These are phyloP conservation scores for Mycena latifolia DNA, from an alignment of 768 basidiomycete species.

Conservation along the genomic window DNA sequence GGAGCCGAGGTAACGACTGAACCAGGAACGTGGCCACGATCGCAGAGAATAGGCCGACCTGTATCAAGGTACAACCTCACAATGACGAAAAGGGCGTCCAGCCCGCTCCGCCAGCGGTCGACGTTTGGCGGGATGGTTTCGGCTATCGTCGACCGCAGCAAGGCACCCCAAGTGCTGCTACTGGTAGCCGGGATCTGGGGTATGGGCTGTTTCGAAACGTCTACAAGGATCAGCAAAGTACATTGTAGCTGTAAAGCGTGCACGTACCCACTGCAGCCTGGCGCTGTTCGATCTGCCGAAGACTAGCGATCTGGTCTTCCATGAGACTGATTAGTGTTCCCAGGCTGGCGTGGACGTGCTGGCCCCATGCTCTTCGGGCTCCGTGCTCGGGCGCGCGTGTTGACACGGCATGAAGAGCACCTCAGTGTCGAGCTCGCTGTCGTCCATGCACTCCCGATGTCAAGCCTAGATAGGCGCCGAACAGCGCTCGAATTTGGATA, in stretches of 20 bases:
- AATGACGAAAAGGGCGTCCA: slow-evolving; percentile 5
- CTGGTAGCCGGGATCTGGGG: background rate
- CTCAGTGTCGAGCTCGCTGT: too few relatives aligned
- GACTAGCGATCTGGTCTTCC: background rate
- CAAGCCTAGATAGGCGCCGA: background rate
- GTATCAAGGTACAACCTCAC: background rate
- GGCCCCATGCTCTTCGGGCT: too few relatives aligned
- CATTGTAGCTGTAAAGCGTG: background rate
- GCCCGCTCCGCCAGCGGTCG: background rate
- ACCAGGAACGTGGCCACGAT: slow-evolving; percentile 8
- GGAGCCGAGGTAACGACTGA: background rate
- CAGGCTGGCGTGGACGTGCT: too few relatives aligned
- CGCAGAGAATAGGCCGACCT: slow-evolving; percentile 4
- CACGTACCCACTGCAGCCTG: background rate
- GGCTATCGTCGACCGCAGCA: background rate
- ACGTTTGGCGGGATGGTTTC: background rate
- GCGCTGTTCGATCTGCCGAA: background rate
- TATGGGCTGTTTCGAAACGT: background rate
- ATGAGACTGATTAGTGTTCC: background rate
- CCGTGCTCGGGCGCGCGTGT: too few relatives aligned
- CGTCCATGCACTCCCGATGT: background rate
- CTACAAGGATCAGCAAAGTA: background rate
- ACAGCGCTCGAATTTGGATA: background rate
- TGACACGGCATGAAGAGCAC: too few relatives aligned
- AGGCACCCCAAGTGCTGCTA: background rate